Conservation (phyloP, 768 basidiomycete genomes). For the Suillus weaverae region DNA sequence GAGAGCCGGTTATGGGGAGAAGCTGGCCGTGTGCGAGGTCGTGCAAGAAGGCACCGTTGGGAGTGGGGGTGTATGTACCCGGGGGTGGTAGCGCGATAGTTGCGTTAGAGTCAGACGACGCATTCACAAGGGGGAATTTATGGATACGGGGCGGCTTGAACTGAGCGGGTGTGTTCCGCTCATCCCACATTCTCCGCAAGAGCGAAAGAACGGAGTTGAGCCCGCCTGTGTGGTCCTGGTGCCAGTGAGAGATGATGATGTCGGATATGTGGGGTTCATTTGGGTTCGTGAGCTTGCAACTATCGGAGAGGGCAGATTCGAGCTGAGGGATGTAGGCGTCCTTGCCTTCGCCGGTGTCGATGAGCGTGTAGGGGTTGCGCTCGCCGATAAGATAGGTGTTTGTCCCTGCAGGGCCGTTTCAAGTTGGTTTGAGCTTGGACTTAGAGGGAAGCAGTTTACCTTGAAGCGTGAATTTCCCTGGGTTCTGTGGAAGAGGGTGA, state of each 20-base stretch:
- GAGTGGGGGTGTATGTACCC: slow-evolving; percentile 46
- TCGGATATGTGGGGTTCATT: slow-evolving; percentile 70
- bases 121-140: slow-evolving; percentile 56
- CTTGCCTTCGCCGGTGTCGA: slow-evolving; percentile 82
- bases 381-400: slow-evolving; percentile 86
- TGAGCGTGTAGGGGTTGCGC: slow-evolving; percentile 68
- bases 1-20: slow-evolving; percentile 36
- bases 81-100: slow-evolving; percentile 38
- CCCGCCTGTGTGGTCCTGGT: slow-evolving; percentile 83
- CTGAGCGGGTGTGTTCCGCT: slow-evolving; percentile 41
- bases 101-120: slow-evolving; percentile 37
- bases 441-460: slow-evolving; percentile 39
- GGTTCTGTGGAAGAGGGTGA: slow-evolving; percentile 54
- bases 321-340: slow-evolving; percentile 68
- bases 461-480: slow-evolving; percentile 86
- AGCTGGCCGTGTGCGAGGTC: slow-evolving; percentile 58
- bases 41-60: slow-evolving; percentile 50
- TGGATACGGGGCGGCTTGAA: slow-evolving; percentile 73
- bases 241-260: slow-evolving; percentile 90
- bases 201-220: slow-evolving; percentile 68
- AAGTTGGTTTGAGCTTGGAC: not conserved
- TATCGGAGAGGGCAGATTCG: slow-evolving; percentile 53
- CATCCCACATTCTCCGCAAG: slow-evolving; percentile 62
- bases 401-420: slow-evolving; percentile 54
- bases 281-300: slow-evolving; percentile 34